phyloP scores from a whole-genome alignment of 768 basidiomycete genomes.

The Leccinum obscurum region DNA sequence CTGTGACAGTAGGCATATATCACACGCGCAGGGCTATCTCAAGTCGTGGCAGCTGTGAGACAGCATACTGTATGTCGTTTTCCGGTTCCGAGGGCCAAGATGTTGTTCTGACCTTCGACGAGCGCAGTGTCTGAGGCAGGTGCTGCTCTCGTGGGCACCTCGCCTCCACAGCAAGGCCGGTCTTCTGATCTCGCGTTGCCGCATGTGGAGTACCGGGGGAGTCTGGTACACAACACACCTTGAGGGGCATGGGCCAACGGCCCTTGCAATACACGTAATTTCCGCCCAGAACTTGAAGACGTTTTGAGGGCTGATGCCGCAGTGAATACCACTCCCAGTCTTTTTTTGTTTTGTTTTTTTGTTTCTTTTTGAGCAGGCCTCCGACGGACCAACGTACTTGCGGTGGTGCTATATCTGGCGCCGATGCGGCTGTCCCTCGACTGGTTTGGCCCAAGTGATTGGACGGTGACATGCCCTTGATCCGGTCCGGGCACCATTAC shows the following conservation, averaged over 20 bases:
- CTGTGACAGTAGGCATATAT: slow-evolving; percentile 6
- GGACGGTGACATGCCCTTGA: neutral
- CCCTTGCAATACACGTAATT: slow-evolving; percentile 23
- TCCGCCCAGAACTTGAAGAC: slow-evolving; percentile 16
- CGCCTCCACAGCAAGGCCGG: slow-evolving; percentile 23
- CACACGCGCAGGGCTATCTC: slow-evolving; percentile 11
- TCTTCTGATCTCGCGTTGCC: slow-evolving; percentile 6
- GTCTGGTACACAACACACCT: neutral
- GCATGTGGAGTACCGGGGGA: slow-evolving; percentile 3
- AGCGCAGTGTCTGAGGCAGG: slow-evolving; percentile 11
- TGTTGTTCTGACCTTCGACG: slow-evolving; percentile 9
- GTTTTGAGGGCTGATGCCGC: slow-evolving; percentile 4
- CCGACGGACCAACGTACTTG: neutral
- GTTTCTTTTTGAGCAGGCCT: slow-evolving; percentile 8
- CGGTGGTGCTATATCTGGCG: neutral
- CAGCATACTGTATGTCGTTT: neutral
- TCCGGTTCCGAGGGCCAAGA: slow-evolving; percentile 27
- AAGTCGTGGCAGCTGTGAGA: slow-evolving; percentile 10
- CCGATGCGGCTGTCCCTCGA: neutral
- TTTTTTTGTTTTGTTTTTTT: neutral
- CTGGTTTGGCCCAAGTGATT: neutral
- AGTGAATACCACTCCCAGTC: slow-evolving; percentile 1
- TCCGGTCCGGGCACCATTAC: slow-evolving; percentile 3
- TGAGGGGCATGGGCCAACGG: neutral
- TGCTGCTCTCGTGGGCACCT: slow-evolving; percentile 16